Percentiles rank a stretch among this genome's conserved stretches.
These are phyloP conservation scores for Aspergillus candidus DNA, from an alignment of 2,329 filamentous ascomycete genomes.

Conservation along the genomic window DNA sequence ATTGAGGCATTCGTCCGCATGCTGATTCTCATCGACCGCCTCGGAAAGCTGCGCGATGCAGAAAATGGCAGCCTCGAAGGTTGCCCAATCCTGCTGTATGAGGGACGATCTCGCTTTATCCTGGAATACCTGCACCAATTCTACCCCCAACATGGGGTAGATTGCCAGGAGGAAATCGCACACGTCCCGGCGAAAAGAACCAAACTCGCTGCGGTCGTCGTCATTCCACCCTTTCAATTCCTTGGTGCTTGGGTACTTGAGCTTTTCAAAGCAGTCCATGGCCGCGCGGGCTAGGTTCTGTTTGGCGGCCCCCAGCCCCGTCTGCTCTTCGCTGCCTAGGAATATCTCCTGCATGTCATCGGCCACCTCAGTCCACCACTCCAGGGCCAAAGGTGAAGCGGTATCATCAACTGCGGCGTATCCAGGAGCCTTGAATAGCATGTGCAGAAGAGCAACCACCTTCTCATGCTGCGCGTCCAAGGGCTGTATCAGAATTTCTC, in stretches of 20 bases:
- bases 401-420: conserved; percentile 37
- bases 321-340: conserved; percentile 21
- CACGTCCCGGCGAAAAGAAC: conserved; percentile 40
- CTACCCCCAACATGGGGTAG: conserved; percentile 39
- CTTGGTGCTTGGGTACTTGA: conserved; percentile 32
- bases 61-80: conserved; percentile 41
- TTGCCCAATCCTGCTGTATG: conserved; percentile 34
- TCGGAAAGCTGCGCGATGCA: conserved; percentile 41
- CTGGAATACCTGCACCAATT: conserved; percentile 38
- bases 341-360: conserved; percentile 32
- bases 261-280: conserved; percentile 38
- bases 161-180: conserved; percentile 41
- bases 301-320: conserved; percentile 28
- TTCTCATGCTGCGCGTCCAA: conserved; percentile 28
- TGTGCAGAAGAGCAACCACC: conserved; percentile 32
- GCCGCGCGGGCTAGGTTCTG: conserved; percentile 36
- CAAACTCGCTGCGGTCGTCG: conserved; percentile 40
- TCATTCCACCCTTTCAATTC: conserved; percentile 36
- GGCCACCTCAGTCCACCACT: conserved; percentile 39
- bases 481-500: conserved; percentile 26
- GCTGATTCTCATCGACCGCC: conserved; percentile 39
- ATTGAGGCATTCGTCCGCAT: conserved; percentile 37
- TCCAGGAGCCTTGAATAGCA: conserved; percentile 35
- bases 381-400: conserved; percentile 32
- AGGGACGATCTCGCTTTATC: conserved; percentile 31